phyloP scores from a whole-genome alignment of 2,329 filamentous ascomycete species.

The Xylariomycetidae sp. region DNA sequence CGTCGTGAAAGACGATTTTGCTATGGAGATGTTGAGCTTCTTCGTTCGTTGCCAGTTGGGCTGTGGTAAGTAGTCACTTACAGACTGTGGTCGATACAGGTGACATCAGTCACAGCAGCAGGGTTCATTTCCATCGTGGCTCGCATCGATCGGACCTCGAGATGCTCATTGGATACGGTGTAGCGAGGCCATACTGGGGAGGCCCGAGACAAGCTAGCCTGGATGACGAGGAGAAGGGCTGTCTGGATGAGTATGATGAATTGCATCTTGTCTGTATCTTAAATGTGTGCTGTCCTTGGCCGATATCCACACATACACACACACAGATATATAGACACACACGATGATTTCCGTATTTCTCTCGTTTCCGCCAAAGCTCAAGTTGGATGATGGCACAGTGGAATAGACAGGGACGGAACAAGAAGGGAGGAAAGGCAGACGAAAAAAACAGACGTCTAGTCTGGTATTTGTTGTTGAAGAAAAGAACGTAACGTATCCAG shows the following conservation, averaged over 20 bases:
- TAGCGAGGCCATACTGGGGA: constrained; percentile 32
- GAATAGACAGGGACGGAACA: no score
- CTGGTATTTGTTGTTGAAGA: neutral
- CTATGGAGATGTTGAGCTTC: constrained; percentile 15
- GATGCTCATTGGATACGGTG: constrained; percentile 36
- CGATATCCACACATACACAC: no score
- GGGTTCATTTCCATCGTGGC: constrained; percentile 35
- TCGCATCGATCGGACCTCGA: constrained; percentile 39
- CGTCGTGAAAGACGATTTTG: constrained; percentile 44
- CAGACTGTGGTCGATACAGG: constrained; percentile 37
- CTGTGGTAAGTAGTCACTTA: constrained; percentile 22
- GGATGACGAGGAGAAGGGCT: constrained; percentile 25
- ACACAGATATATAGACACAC: no score
- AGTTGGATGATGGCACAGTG: no score
- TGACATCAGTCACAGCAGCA: constrained; percentile 34
- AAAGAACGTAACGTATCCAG: no score
- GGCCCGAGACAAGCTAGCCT: constrained; percentile 28
- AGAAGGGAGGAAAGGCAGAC: no score
- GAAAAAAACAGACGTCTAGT: neutral
- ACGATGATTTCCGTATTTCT: no score
- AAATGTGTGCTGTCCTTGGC: no score
- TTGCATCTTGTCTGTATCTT: no score
- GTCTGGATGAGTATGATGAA: constrained; percentile 26
- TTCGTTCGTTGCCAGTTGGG: neutral
- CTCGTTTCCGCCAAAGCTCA: no score